These are phyloP conservation scores for Scenedesmus sp. DNA, from an alignment of 163 green algal genomes.

Conservation along the genomic window DNA sequence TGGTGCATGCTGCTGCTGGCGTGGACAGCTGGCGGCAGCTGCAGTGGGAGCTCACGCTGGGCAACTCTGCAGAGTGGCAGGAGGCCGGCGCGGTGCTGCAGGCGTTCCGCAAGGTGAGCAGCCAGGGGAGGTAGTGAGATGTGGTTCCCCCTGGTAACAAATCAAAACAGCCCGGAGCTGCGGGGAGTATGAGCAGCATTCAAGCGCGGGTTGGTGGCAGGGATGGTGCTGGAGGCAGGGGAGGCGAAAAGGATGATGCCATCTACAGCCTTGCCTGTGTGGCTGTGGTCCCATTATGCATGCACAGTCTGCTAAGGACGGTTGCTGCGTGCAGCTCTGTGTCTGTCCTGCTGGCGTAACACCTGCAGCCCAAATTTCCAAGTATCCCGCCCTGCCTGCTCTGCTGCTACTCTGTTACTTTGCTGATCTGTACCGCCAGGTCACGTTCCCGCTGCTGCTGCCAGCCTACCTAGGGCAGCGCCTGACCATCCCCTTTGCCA, in stretches of 20 bases:
- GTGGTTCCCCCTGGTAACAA: too few species aligned
- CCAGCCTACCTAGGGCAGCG: slow-evolving; percentile 60
- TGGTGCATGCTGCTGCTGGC: neutral
- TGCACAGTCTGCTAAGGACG: neutral
- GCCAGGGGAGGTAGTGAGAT: too few species aligned
- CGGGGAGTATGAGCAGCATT: too few species aligned
- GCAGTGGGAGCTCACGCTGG: slow-evolving; percentile 63
- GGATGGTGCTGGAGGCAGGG: too few species aligned
- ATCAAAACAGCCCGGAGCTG: too few species aligned
- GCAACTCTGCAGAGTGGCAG: slow-evolving; percentile 53
- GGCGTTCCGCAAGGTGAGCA: slow-evolving; percentile 35
- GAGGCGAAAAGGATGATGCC: too few species aligned
- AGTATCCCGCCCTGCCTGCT: neutral
- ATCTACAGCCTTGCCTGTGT: too few species aligned
- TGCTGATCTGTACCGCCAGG: neutral
- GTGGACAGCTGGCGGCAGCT: slow-evolving; percentile 33
- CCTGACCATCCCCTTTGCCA: slow-evolving; percentile 61
- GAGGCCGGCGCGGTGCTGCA: slow-evolving; percentile 14
- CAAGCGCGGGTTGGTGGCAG: too few species aligned
- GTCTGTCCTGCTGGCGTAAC: neutral
- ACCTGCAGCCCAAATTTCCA: neutral
- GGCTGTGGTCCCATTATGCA: too few species aligned
- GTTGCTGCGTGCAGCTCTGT: neutral
- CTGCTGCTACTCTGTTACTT: neutral
- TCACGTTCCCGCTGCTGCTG: slow-evolving; percentile 66